These are phyloP conservation scores for Citrus reticulata DNA, from an alignment of 345 rosid genomes.

Conservation along the genomic window DNA sequence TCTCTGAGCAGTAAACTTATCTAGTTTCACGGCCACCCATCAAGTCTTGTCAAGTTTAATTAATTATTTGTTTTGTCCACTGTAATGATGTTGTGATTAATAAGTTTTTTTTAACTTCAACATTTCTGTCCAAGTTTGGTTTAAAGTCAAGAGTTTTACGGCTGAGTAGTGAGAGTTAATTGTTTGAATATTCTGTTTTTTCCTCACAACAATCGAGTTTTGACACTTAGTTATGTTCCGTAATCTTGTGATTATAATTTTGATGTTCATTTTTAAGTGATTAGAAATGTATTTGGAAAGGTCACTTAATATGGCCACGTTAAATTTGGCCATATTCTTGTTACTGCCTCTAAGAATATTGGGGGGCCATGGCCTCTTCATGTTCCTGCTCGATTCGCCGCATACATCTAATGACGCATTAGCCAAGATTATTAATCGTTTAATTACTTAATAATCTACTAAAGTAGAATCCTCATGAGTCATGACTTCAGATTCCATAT, in stretches of 20 bases:
- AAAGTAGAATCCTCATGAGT: constrained; percentile 31
- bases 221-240: neutral
- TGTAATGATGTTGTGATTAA: neutral
- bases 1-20: neutral
- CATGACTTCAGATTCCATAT: constrained; percentile 18
- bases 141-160: neutral
- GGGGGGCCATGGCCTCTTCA: constrained; percentile 34
- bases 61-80: neutral
- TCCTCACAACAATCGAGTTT: neutral
- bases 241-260: neutral
- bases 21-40: neutral
- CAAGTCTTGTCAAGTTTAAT: neutral
- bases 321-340: neutral
- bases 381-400: constrained; percentile 31
- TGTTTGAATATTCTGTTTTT: neutral
- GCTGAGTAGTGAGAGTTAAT: neutral
- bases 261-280: neutral
- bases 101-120: too few relatives aligned
- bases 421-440: constrained; percentile 7
- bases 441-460: constrained; percentile 4
- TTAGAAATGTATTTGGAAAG: neutral
- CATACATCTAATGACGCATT: constrained; percentile 16
- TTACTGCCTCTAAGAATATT: constrained; percentile 33
- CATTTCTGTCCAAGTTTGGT: neutral
- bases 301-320: constrained; percentile 1